These are phyloP conservation scores for Aspergillus nanangensis DNA, from an alignment of 495 filamentous ascomycete genomes.

Conservation along the genomic window DNA sequence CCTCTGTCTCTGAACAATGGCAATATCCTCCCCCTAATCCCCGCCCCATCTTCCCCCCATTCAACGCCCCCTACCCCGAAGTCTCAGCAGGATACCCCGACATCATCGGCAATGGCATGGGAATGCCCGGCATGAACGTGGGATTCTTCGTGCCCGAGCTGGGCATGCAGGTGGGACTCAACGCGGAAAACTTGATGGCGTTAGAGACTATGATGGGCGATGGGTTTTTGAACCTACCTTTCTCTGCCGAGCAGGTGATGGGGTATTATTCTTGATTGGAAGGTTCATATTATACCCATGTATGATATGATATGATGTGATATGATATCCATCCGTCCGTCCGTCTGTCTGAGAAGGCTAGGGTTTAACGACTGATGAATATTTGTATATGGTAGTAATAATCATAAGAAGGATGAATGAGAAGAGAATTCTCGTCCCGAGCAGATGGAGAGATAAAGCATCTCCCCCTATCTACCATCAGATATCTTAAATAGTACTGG, in stretches of 20 bases:
- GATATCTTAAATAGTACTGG: too few species aligned
- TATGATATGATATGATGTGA: not conserved
- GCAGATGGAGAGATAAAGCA: too few species aligned
- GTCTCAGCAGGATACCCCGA: slow-evolving; percentile 9
- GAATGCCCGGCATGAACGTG: slow-evolving; percentile 11
- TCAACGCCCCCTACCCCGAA: slow-evolving; percentile 1
- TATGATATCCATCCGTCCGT: too few species aligned
- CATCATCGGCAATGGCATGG: slow-evolving; percentile 9
- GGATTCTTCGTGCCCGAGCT: slow-evolving; percentile 25
- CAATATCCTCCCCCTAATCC: not conserved
- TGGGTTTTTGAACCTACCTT: slow-evolving; percentile 30
- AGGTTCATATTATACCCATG: too few species aligned
- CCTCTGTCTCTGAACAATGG: too few species aligned
- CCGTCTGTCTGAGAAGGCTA: too few species aligned
- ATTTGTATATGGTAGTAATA: too few species aligned
- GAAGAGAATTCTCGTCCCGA: too few species aligned
- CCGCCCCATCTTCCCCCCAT: not conserved
- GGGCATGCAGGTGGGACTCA: slow-evolving; percentile 21
- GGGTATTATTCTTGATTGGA: slow-evolving; percentile 8
- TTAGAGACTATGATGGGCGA: slow-evolving; percentile 36
- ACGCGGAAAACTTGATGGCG: slow-evolving; percentile 27
- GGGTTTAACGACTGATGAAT: too few species aligned
- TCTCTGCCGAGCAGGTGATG: slow-evolving; percentile 19
- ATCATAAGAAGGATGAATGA: too few species aligned
- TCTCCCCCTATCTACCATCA: too few species aligned